A percentile compares a stretch with the other conserved stretches of the same genome.
Evolutionary conservation across 2,329 filamentous ascomycete genomes (phyloP).

Genomic region (Aspergillus fructus): DNA sequence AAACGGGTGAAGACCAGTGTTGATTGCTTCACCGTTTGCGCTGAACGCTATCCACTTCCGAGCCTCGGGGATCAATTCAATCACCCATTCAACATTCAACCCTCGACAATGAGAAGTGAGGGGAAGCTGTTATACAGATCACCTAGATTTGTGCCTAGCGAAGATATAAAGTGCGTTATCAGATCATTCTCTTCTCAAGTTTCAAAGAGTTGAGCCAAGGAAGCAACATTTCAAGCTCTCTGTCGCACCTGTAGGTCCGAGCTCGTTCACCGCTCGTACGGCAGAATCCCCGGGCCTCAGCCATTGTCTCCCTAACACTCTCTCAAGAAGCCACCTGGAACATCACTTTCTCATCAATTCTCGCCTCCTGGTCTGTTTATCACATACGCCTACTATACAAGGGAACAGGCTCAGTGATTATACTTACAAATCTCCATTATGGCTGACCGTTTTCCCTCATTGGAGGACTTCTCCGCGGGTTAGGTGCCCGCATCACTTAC

Average conservation of each 20-base stretch:
- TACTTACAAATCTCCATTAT: conserved; percentile 43
- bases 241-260: conserved; percentile 11
- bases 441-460: conserved; percentile 76
- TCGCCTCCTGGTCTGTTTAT: conserved; percentile 10
- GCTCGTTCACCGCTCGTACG: conserved; percentile 20
- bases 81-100: background rate
- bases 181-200: background rate
- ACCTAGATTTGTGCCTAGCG: background rate
- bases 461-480: conserved; percentile 72
- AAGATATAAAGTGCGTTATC: background rate
- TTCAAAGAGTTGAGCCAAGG: conserved; percentile 6
- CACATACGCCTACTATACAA: background rate
- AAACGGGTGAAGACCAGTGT: background rate
- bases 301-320: conserved; percentile 9
- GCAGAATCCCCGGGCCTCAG: conserved; percentile 19
- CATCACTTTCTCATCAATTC: conserved; percentile 16
- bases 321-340: conserved; percentile 21
- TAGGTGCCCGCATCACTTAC: conserved; percentile 30
- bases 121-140: background rate
- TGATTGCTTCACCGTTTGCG: conserved; percentile 2
- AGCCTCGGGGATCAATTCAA: background rate
- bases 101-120: background rate
- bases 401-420: background rate
- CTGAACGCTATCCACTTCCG: background rate
- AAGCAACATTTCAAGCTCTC: conserved; percentile 10